These are phyloP conservation scores for Physocladia obscura DNA, from an alignment of 192 early-diverging fungal genomes.

Conservation along the genomic window DNA sequence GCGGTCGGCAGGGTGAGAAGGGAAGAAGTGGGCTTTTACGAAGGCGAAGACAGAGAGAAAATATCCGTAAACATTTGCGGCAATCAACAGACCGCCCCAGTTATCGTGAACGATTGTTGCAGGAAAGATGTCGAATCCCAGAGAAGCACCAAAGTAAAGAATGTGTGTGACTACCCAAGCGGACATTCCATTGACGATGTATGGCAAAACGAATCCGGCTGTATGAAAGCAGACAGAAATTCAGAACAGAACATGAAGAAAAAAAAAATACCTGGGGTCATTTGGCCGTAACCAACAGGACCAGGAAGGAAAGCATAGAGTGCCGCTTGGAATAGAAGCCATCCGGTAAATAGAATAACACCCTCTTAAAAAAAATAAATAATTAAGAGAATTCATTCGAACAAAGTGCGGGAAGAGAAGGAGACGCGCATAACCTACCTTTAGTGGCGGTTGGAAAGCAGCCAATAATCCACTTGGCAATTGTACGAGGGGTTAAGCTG, in stretches of 20 bases:
- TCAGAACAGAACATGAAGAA: background rate
- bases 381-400: background rate
- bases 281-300: conserved; percentile 73
- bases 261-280: conserved; percentile 74
- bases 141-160: conserved; percentile 63
- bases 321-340: conserved; percentile 70
- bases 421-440: conserved; percentile 22
- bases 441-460: conserved; percentile 44
- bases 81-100: conserved; percentile 71
- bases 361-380: conserved; percentile 43
- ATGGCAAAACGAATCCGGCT: background rate
- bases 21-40: conserved; percentile 69
- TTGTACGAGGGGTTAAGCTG: conserved; percentile 21
- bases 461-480: conserved; percentile 22
- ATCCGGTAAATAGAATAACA: conserved; percentile 57
- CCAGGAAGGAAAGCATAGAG: conserved; percentile 69
- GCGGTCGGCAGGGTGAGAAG: conserved; percentile 73
- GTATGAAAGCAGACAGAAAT: background rate
- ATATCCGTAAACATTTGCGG: conserved; percentile 76
- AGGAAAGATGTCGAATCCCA: conserved; percentile 62
- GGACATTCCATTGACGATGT: conserved; percentile 71
- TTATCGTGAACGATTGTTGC: conserved; percentile 72
- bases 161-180: conserved; percentile 63
- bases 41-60: conserved; percentile 70
- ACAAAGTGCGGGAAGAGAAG: background rate